A percentile compares a stretch with the other conserved stretches of the same genome.
phyloP scores from a whole-genome alignment of 106 monocot genomes.

The Dendrobium officinale region DNA sequence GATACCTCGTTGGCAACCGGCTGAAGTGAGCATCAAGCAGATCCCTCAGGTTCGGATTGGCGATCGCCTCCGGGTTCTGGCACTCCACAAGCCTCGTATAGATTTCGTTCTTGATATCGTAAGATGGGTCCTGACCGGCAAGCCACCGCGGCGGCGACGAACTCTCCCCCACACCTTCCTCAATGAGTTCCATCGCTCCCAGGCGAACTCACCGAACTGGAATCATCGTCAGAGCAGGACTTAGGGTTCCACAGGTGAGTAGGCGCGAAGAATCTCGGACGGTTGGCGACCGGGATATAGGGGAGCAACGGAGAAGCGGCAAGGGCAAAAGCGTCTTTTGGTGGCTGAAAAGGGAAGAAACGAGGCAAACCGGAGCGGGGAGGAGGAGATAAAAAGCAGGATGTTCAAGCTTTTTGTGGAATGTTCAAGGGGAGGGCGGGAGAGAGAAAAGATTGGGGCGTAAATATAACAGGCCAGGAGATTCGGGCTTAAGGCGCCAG shows the following conservation, averaged over 20 bases:
- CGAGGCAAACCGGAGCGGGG: not conserved
- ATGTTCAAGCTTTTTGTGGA: not conserved
- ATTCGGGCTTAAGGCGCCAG: not conserved
- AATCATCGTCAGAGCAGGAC: not conserved
- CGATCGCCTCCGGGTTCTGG: slow-evolving; percentile 53
- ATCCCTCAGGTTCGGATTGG: slow-evolving; percentile 45
- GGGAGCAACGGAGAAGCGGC: not conserved
- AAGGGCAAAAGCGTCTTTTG: not conserved
- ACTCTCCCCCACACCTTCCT: slow-evolving; percentile 69
- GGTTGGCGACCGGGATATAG: not conserved
- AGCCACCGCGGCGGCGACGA: slow-evolving; percentile 42
- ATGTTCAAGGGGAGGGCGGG: slow-evolving; percentile 2
- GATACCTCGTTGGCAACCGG: slow-evolving; percentile 65
- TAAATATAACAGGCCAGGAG: not conserved
- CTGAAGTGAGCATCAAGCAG: slow-evolving; percentile 67
- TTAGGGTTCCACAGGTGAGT: not conserved
- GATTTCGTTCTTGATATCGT: slow-evolving; percentile 46
- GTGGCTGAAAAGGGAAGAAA: not conserved
- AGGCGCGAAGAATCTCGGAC: not conserved
- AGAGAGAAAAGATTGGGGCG: not conserved
- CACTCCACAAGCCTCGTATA: slow-evolving; percentile 54
- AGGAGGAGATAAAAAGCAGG: not conserved
- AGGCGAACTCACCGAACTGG: not conserved
- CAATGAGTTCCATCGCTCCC: slow-evolving; percentile 29
- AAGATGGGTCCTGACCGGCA: not conserved